Evolutionary conservation across 1,139 yeast species (phyloP), one percentile per base, ranked within the genome.

Genomic region (Taphrina flavorubra): DNA sequence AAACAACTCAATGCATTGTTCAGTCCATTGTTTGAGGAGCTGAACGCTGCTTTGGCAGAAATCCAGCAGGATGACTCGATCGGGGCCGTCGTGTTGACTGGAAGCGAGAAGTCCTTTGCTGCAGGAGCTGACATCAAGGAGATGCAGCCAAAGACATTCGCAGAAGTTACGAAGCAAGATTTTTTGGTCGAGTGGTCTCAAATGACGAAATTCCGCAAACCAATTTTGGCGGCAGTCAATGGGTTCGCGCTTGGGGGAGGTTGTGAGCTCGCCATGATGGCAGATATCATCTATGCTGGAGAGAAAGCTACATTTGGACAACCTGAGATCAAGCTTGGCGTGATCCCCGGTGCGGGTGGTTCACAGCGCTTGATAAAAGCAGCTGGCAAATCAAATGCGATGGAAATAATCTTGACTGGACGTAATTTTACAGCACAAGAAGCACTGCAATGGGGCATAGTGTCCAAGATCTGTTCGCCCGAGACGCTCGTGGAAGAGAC

Each of bases 1-100:
- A 79, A 81, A 72, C 86, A 86, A 59, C 82, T 88, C 72, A 88
- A 88, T 76, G 90, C 92, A 10, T 81, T 88, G 73, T 83, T 80
- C 74, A 82, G 84, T 1, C 83, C 79, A 2, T 83, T 83, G 25
- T 76, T 83, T 70, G 68, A 56, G 10, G 86, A 83, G 72, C 74
- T 83, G 25, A 77, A 81, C 73, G 75, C 75, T 13, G 85, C 84
- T 6, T 74, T 83, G 59, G 59, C 62, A 16, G 75, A 74, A 13
- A 82, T 83, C 2, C 83, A 82, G 69, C 65, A 71, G 20, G 82
- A 82, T 68, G 74, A 75, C 6, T 75, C 77, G 31, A 78, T 80
- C 70, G 83, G 84, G 0, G 84, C 85, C 5, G 80, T 81, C 63
- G 83, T 83, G 25, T 69, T 83, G 37, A 82, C 85, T 11, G 86